Evolutionary conservation across 345 rosid genomes (phyloP).

Genomic region (Pelargonium nanum): DNA sequence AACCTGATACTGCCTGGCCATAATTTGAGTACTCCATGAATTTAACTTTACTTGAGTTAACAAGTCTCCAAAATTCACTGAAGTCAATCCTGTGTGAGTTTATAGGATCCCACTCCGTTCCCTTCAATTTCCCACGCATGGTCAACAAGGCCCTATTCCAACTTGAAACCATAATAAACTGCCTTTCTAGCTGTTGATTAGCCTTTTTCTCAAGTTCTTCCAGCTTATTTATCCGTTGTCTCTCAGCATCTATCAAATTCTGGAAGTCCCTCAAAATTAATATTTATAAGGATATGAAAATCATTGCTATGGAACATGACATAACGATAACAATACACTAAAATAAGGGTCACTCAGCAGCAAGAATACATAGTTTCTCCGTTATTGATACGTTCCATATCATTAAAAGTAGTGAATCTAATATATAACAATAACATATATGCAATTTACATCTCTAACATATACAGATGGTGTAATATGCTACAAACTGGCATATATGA

Average conservation of each 20-base stretch:
- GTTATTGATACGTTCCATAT: too few species aligned
- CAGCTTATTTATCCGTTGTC: conserved; percentile 46
- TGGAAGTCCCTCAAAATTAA: conserved; percentile 14
- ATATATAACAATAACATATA: too few species aligned
- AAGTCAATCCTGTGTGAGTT: conserved; percentile 66
- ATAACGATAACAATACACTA: background rate
- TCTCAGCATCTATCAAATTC: conserved; percentile 61
- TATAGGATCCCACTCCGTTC: conserved; percentile 87
- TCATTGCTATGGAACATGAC: background rate
- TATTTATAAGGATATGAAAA: background rate
- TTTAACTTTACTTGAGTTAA: conserved; percentile 74
- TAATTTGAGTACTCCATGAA: conserved; percentile 82
- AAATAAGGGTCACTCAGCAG: too few species aligned
- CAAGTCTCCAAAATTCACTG: conserved; percentile 63
- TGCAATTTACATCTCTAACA: too few species aligned
- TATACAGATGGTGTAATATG: too few species aligned
- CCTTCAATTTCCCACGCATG: conserved; percentile 67
- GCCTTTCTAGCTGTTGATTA: conserved; percentile 74
- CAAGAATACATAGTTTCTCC: too few species aligned
- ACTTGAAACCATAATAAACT: conserved; percentile 76
- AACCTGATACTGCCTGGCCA: conserved; percentile 86
- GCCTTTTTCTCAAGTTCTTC: conserved; percentile 76
- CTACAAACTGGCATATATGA: too few species aligned
- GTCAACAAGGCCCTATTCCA: conserved; percentile 78
- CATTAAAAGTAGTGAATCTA: too few species aligned